Percentiles rank a stretch among this genome's conserved stretches.
Evolutionary conservation across 106 monocot genomes (phyloP).

Genomic region (Platanthera zijinensis): DNA sequence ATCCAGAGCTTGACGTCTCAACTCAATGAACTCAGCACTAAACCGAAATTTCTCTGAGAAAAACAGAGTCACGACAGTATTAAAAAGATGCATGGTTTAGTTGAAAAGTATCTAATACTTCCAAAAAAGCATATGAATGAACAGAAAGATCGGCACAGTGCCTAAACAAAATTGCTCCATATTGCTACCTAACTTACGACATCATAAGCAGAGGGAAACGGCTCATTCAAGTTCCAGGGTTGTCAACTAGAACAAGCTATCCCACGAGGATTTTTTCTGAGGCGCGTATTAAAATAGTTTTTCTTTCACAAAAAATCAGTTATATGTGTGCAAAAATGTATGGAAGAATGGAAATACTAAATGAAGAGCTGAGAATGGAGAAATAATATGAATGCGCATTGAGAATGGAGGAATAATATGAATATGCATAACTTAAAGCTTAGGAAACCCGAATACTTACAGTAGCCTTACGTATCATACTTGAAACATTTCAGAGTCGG

Average conservation of each 20-base stretch:
- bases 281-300: background rate
- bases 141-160: background rate
- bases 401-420: background rate
- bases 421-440: background rate
- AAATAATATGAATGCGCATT: background rate
- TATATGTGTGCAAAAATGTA: no score
- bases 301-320: background rate
- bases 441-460: no score
- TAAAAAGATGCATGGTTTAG: background rate
- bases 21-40: slow-evolving; percentile 27
- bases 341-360: no score
- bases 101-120: background rate
- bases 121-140: background rate
- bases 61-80: background rate
- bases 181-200: background rate
- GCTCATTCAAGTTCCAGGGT: no score
- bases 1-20: slow-evolving; percentile 22
- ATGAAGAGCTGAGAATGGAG: background rate
- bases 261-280: no score
- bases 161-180: background rate
- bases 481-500: no score
- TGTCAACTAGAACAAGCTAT: no score
- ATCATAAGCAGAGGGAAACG: background rate
- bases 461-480: no score
- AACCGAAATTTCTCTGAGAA: slow-evolving; percentile 27